Conservation (phyloP, 148 eudicot genomes). For the Diospyros kaki region DNA sequence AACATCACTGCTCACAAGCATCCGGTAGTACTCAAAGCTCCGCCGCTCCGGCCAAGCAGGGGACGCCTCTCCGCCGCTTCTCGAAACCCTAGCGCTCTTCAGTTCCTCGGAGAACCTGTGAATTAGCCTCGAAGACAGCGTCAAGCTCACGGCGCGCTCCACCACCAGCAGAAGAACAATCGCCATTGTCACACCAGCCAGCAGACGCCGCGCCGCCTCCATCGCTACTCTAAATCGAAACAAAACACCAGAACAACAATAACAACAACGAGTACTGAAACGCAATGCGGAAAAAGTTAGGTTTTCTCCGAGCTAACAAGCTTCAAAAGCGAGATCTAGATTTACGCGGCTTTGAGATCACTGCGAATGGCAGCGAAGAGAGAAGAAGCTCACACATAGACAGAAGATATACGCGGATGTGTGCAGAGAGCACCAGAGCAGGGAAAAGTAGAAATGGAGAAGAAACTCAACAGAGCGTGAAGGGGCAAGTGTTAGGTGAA, state of each 20-base stretch:
- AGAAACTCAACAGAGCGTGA: background rate
- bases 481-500: background rate
- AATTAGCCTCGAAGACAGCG: slow-evolving; percentile 51
- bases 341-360: background rate
- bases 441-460: background rate
- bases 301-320: background rate
- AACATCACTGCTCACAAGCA: slow-evolving; percentile 50
- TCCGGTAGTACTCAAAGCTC: slow-evolving; percentile 56
- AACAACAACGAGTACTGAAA: background rate
- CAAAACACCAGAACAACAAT: background rate
- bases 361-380: background rate
- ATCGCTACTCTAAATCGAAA: slow-evolving; percentile 3
- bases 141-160: slow-evolving; percentile 12
- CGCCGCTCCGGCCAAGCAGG: slow-evolving; percentile 38
- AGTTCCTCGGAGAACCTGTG: slow-evolving; percentile 79
- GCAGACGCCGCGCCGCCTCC: slow-evolving; percentile 8
- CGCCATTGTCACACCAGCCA: background rate
- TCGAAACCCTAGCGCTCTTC: slow-evolving; percentile 30
- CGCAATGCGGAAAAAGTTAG: background rate
- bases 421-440: background rate
- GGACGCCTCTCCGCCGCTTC: background rate
- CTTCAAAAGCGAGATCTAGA: slow-evolving; percentile 5
- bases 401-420: background rate
- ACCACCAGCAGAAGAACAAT: background rate
- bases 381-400: background rate